Evolutionary conservation across 169 alveolate species (phyloP), one percentile per base, ranked within the genome.

Genomic region (Babesia divergens): DNA sequence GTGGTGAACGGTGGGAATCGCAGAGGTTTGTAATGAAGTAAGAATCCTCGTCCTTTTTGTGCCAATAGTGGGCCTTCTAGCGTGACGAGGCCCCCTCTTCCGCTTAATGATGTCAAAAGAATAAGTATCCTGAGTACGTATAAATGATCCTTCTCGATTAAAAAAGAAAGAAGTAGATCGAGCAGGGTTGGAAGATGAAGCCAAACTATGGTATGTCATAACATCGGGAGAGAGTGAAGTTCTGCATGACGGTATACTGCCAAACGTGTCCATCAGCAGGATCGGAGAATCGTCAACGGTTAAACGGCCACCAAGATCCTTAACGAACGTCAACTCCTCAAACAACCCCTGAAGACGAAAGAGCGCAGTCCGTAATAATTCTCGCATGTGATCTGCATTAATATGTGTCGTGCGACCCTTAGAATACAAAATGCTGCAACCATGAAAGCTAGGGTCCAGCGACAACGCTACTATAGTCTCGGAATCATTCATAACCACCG

Each of bases 401-500:
- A 42, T 47, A 8, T 49, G n/a, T 16, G 34, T 46, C 20, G 52
- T 43, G 38, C 53, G 37, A 1, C 51, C 20, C 38, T 38, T 77
- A 20, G 86, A 77, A 22, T 64, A 55, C 40, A 77, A 29, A 6
- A 77, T 51, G 37, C 64, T 77, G 34, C 71, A 77, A 3, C 86
- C 86, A n/a, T 68, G 71, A 35, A 68, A 77, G 20, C 50, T 20
- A 18, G 58, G 47, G 32, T 32, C 32, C 32, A 66, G 20, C 0
- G 59, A 29, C 29, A 77, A 1, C 14, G 55, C 65, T 11, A 47
- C 86, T 14, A 77, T 68, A 26, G 20, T 46, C 6, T 40, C 62
- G 28, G 37, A 40, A 26, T 51, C 47, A 3, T 22, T 56, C 38
- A 37, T 28, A 6, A 66, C 31, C 22, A 62, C 22, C 2, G 24